Evolutionary conservation across 2,329 filamentous ascomycete species (phyloP), one percentile per base, ranked within the genome.

Genomic region (Beauveria australis): DNA sequence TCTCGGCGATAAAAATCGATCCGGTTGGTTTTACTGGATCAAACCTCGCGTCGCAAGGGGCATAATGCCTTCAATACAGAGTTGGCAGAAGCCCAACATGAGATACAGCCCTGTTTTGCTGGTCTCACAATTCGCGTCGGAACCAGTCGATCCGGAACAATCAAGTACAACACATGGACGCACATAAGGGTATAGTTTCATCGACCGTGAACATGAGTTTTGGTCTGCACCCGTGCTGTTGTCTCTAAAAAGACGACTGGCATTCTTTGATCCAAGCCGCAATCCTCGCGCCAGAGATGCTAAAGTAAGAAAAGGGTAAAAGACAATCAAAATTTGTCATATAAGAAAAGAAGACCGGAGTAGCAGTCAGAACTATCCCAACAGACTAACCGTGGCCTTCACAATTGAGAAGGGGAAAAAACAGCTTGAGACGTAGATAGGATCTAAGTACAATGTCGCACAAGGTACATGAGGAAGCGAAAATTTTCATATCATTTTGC

Each of bases 401-500:
- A 30, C 22, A 43, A 22, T 22, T 33, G 43, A 62, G 54, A 59
- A 59, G 49, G 40, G 51, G 24, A 62, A 62, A 58, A 59, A 59
- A 46, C 48, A 53, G 33, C 48, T 55, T 54, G 60, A 59, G 55
- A 61, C 53, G 47, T 54, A 62, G 56, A 59, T 62, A 62, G 33
- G 37, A 48, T 59, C 55, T 62, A 62, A 62, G 60, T 61, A 64
- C 62, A 61, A 61, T 61, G 61, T 66, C 61, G 63, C 64, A 60
- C 60, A 65, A 64, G 58, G 63, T 65, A 65, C 62, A 65, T 59
- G 60, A 28, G 65, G 64, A 65, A 65, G 63, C 57, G 62, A 64
- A 64, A 60, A 61, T 60, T 55, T 56, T 62, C 55, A 64, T 49
- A 54, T 61, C 54, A 51, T 59, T 60, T 59, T 59, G 43, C 56